These are phyloP conservation scores for Fusarium sp. DNA, from an alignment of 2,329 filamentous ascomycete species.

Conservation along the genomic window DNA sequence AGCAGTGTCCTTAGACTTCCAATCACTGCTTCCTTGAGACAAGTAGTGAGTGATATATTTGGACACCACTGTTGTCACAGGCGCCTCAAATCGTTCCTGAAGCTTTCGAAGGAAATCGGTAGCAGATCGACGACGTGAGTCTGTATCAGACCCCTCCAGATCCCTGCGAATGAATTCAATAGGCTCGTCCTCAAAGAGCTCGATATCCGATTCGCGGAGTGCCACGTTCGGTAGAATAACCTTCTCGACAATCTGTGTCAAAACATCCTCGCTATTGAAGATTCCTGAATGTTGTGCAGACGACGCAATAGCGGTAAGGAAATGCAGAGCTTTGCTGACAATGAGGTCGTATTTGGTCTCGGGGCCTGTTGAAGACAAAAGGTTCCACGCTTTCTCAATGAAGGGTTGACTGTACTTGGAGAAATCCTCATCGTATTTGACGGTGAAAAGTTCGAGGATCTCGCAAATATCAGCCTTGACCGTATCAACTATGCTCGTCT, in stretches of 20 bases:
- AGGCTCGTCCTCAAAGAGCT: slow-evolving; percentile 97
- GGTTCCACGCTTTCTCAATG: slow-evolving; percentile 88
- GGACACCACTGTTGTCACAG: slow-evolving; percentile 87
- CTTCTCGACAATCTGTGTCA: slow-evolving; percentile 92
- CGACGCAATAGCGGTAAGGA: slow-evolving; percentile 87
- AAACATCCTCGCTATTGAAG: slow-evolving; percentile 83
- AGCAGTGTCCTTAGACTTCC: slow-evolving; percentile 98
- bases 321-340: slow-evolving; percentile 93
- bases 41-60: slow-evolving; percentile 90
- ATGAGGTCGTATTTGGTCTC: slow-evolving; percentile 95
- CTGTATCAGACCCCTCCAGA: slow-evolving; percentile 94
- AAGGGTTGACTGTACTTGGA: slow-evolving; percentile 82
- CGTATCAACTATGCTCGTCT: slow-evolving; percentile 83
- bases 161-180: slow-evolving; percentile 98
- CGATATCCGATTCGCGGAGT: slow-evolving; percentile 90
- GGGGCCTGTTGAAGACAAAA: slow-evolving; percentile 85
- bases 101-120: slow-evolving; percentile 93
- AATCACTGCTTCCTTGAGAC: slow-evolving; percentile 81
- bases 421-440: slow-evolving; percentile 97
- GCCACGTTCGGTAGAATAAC: slow-evolving; percentile 94
- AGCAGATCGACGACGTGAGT: slow-evolving; percentile 89
- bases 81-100: slow-evolving; percentile 85
- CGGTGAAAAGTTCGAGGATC: slow-evolving; percentile 85
- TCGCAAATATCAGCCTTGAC: slow-evolving; percentile 96
- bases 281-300: slow-evolving; percentile 80